A percentile compares a stretch with the other conserved stretches of the same genome.
Conservation (phyloP, 2,329 filamentous ascomycete species). For the Sclerotinia nivalis region DNA sequence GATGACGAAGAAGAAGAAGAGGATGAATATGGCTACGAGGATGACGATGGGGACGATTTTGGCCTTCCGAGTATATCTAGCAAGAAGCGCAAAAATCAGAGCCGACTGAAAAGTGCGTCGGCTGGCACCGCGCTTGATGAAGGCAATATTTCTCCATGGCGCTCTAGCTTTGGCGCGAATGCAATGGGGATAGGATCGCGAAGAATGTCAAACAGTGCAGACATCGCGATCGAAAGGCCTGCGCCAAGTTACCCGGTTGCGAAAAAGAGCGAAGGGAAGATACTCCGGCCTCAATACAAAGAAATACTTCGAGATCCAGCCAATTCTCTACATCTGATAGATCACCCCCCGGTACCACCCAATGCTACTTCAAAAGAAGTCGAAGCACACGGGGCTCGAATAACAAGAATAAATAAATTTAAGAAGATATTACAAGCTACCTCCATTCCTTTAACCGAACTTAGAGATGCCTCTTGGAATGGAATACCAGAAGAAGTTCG, state of each 20-base stretch:
- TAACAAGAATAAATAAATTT: conserved; percentile 97
- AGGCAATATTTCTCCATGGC: conserved; percentile 40
- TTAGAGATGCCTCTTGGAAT: conserved; percentile 88
- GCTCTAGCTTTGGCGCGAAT: conserved; percentile 44
- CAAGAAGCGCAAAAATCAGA: conserved; percentile 70
- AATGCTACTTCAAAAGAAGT: conserved; percentile 80
- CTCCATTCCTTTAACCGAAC: conserved; percentile 79
- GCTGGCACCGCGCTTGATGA: conserved; percentile 28
- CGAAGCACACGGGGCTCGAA: conserved; percentile 82
- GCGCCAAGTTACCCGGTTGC: conserved; percentile 81
- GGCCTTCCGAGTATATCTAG: conserved; percentile 89
- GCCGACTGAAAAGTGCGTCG: conserved; percentile 43
- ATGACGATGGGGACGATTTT: conserved; percentile 92
- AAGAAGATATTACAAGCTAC: conserved; percentile 93
- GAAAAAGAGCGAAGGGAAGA: conserved; percentile 91
- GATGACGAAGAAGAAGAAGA: conserved; percentile 67
- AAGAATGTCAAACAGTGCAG: conserved; percentile 79
- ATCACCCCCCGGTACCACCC: conserved; percentile 72
- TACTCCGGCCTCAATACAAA: conserved; percentile 94
- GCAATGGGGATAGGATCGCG: conserved; percentile 47
- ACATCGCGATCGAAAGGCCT: conserved; percentile 89
- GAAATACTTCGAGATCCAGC: conserved; percentile 88
- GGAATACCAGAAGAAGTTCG: conserved; percentile 93
- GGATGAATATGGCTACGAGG: conserved; percentile 75
- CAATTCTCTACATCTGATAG: conserved; percentile 92